phyloP scores from a whole-genome alignment of 2,329 filamentous ascomycete species.

The Colletotrichum spinosum region DNA sequence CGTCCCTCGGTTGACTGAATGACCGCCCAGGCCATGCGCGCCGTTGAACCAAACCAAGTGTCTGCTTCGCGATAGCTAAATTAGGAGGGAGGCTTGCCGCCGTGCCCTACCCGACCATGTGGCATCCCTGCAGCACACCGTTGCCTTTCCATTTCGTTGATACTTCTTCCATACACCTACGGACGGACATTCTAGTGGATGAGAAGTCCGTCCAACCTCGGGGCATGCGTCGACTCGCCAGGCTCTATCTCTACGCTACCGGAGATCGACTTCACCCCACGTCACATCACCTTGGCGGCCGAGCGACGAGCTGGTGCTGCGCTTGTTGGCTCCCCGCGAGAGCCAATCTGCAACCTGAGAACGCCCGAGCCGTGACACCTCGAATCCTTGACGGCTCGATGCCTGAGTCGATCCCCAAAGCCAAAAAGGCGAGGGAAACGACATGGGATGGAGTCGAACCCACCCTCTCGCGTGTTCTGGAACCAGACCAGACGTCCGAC shows the following conservation, averaged over 20 bases:
- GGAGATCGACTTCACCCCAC: constrained; percentile 10
- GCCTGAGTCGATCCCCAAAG: constrained; percentile 33
- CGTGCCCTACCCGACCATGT: constrained; percentile 5
- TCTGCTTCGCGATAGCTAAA: constrained; percentile 17
- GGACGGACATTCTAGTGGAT: constrained; percentile 5
- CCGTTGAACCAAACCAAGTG: constrained; percentile 19
- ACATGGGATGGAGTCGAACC: constrained; percentile 29
- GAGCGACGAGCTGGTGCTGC: not conserved
- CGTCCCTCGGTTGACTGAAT: not conserved
- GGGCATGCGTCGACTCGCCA: too few relatives aligned
- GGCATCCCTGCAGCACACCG: constrained; percentile 25
- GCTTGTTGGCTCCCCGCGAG: not conserved
- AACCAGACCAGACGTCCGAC: constrained; percentile 31
- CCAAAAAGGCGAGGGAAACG: constrained; percentile 22
- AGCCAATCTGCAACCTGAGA: constrained; percentile 2
- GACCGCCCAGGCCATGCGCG: too few relatives aligned
- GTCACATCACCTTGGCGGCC: constrained; percentile 9
- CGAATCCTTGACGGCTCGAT: constrained; percentile 11
- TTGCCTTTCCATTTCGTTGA: constrained; percentile 6
- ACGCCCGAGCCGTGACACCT: constrained; percentile 24
- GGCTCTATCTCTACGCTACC: too few relatives aligned
- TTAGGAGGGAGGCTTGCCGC: constrained; percentile 14
- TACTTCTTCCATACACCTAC: constrained; percentile 6
- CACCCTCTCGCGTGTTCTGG: constrained; percentile 33
- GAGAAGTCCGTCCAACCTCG: too few relatives aligned